Conservation (phyloP, 345 rosid species). For the Anastatica hierochuntica region DNA sequence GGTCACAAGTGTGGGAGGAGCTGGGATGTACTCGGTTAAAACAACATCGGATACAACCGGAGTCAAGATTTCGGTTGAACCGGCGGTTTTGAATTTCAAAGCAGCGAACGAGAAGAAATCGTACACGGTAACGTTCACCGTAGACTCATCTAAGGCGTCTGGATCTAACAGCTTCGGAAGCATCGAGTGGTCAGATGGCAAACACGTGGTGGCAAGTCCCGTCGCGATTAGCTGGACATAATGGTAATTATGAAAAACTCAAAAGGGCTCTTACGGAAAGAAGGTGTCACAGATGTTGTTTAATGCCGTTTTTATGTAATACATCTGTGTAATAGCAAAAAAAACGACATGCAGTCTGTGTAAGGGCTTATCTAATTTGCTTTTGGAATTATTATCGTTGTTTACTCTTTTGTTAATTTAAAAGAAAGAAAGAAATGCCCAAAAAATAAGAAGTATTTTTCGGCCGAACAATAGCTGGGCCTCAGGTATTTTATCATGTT, state of each 20-base stretch:
- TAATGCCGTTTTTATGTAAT: slow-evolving; percentile 7
- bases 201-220: slow-evolving; percentile 66
- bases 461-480: neutral
- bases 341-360: slow-evolving; percentile 20
- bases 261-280: neutral
- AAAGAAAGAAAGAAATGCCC: no score
- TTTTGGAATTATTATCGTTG: no score
- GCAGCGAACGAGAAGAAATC: slow-evolving; percentile 54
- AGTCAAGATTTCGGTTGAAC: slow-evolving; percentile 57
- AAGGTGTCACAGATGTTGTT: no score
- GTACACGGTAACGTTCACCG: slow-evolving; percentile 59
- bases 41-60: slow-evolving; percentile 27
- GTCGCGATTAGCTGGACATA: slow-evolving; percentile 67
- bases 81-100: slow-evolving; percentile 44
- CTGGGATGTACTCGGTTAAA: slow-evolving; percentile 47
- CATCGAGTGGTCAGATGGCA: slow-evolving; percentile 75
- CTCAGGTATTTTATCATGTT: no score
- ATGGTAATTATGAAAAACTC: slow-evolving; percentile 9
- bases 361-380: neutral
- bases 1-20: slow-evolving; percentile 60
- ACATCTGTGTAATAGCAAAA: slow-evolving; percentile 7
- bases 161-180: slow-evolving; percentile 42
- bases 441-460: neutral
- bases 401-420: neutral
- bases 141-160: slow-evolving; percentile 28